Conservation (phyloP, 345 rosid genomes). For the Pistacia integerrima region DNA sequence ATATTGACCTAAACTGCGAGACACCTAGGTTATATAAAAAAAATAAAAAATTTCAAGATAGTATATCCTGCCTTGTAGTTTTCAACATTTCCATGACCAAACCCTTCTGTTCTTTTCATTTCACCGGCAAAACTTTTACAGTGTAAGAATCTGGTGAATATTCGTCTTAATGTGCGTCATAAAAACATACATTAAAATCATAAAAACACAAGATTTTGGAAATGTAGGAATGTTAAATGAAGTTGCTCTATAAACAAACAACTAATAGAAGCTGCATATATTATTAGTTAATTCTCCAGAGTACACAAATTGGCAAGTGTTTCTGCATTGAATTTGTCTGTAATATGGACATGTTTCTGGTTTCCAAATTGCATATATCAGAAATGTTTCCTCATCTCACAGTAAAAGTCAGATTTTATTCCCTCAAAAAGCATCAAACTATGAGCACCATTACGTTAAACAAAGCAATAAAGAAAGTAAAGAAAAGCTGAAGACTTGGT, state of each 20-base stretch:
- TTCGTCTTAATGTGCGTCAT: too few species aligned
- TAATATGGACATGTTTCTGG: background rate
- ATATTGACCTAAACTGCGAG: too few species aligned
- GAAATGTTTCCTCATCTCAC: background rate
- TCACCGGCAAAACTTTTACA: too few species aligned
- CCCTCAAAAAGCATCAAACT: background rate
- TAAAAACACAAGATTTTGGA: too few species aligned
- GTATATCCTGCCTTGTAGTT: background rate
- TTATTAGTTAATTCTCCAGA: too few species aligned
- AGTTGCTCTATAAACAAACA: too few species aligned
- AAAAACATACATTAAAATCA: too few species aligned
- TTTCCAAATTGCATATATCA: background rate
- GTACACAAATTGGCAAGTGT: background rate
- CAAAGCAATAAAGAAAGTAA: background rate
- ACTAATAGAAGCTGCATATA: too few species aligned
- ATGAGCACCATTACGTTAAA: conserved; percentile 11
- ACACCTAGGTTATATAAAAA: too few species aligned
- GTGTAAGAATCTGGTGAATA: too few species aligned
- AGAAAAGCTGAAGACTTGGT: conserved; percentile 19
- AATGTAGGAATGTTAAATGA: too few species aligned
- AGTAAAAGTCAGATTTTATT: background rate
- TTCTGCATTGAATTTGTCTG: background rate
- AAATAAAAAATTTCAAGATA: background rate
- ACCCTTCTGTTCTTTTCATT: background rate
- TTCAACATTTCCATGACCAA: background rate